Conservation (phyloP, 1,284 basidiomycete genomes). For the Pseudozyma pruni region DNA sequence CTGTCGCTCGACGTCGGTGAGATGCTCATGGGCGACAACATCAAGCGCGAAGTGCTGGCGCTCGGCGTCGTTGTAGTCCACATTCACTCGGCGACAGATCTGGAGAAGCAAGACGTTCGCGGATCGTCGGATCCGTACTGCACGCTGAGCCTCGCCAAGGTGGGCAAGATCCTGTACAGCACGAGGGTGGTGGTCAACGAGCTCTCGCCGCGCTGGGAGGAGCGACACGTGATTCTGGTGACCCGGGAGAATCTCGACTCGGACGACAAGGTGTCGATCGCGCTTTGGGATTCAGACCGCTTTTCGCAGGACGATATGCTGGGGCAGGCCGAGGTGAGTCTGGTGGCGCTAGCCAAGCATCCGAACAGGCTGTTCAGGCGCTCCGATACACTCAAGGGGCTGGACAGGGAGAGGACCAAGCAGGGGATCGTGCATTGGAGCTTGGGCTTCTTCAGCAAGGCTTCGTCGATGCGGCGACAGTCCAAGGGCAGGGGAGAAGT, state of each 20-base stretch:
- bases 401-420: conserved; percentile 53
- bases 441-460: conserved; percentile 47
- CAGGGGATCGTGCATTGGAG: conserved; percentile 39
- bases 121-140: conserved; percentile 55
- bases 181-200: conserved; percentile 53
- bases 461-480: conserved; percentile 16
- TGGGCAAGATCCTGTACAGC: conserved; percentile 48
- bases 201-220: conserved; percentile 53
- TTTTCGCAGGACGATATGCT: conserved; percentile 70
- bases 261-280: conserved; percentile 42
- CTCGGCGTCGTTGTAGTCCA: conserved; percentile 49
- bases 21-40: conserved; percentile 53
- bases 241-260: conserved; percentile 46
- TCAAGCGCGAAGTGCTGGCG: conserved; percentile 56
- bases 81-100: conserved; percentile 47
- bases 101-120: conserved; percentile 50
- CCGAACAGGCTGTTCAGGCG: conserved; percentile 30
- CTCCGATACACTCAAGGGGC: conserved; percentile 30
- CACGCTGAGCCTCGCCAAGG: conserved; percentile 41
- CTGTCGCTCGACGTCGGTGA: conserved; percentile 55
- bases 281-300: conserved; percentile 70
- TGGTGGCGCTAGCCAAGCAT: conserved; percentile 67
- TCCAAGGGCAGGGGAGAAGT: neutral
- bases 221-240: conserved; percentile 46
- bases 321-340: conserved; percentile 69